Base-by-base conservation (phyloP, 257 asterid species). In the Craterostigma plantagineum region DNA sequence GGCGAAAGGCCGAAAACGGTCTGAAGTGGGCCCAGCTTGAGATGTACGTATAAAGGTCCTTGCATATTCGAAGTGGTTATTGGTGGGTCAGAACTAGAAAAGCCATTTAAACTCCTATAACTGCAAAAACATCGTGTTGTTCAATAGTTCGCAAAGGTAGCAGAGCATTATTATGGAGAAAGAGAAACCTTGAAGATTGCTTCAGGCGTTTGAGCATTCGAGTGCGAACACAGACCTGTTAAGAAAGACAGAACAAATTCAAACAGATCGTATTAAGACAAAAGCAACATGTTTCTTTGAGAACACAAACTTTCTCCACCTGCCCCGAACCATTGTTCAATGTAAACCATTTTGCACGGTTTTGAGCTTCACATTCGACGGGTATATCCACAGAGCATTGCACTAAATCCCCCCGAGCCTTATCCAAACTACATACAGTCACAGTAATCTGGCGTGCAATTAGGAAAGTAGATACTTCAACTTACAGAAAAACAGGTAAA, bases 341-440 rank as follows among this genome's bases (percentile, higher is more conserved):
- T 23, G 81, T 30, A 58, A 82, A 65, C 98, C 98, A 87, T 13
- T 63, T 57, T 7, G 91, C 86, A 51, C 86, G 84, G 54, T 81
- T 77, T 54, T 70, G 81, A 49, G 82, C 84, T 68, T 81, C 83
- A 16, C 58, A 71, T 58, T 65, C 87, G 51, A 86, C 68, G 46
- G 75, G 63, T 55, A 75, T 52, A 55, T 70, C 64, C 65, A 67
- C 77, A 11, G 92, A 75, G 49, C 97, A 94, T 71, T 81, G 91
- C 65, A 86, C 71, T 51, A 87, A 64, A 73, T 80, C 77, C 76
- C 77, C 81, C 79, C 94, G 80, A 50, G 75, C 59, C 60, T 71
- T 69, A 69, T 81, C 93, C 97, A 94, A 86, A 62, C 77, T 91
- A 65, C 78, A 73, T 43, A 86, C 66, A 34, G 92, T 78, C 55